Evolutionary conservation across 805 yeast species (phyloP), one percentile per base, ranked within the genome.

Genomic region (Pichia ethanolica): DNA sequence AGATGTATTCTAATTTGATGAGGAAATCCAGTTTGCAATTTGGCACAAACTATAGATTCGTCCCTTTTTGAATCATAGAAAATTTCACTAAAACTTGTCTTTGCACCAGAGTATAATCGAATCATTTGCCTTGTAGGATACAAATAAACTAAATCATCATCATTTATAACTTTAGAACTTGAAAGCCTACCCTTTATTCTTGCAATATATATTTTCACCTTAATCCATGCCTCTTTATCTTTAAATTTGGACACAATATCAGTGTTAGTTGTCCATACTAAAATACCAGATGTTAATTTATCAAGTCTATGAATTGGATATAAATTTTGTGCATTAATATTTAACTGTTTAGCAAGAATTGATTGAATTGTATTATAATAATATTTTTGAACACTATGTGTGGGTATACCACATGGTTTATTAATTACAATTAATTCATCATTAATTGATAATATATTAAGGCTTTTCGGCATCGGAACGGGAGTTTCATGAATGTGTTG

Each of bases 1-100:
- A 78, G 58, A 58, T 78, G 83, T 7, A 78, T 75, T 12, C 83
- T 62, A 25, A 78, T 75, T 56, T 78, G 83, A 62, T 78, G 83
- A 63, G 72, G 74, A 45, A 72, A 69, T 0, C 83, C 83, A 0
- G 78, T 70, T 3, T 68, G 47, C 0, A 81, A 79, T 32, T 57
- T 55, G 52, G 81, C 77, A 46, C 56, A 39, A 3, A 78, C 74
- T 1, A 76, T 55, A 48, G 77, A 72, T 53, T 74, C 52, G 36
- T 60, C 52, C 13, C 44, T 37, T 5, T 51, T 47, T 2, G 46
- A 35, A 52, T 61, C 59, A 55, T 73, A 74, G 14, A 30, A 12
- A 1, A 61, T 4, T 25, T 48, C 43, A 25, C 52, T 42, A 43
- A 64, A 62, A 5, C 33, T 30, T 0, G 68, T 64, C 3, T 33